phyloP scores from a whole-genome alignment of 2,329 filamentous ascomycete genomes.

The Bipolaris zeicola region DNA sequence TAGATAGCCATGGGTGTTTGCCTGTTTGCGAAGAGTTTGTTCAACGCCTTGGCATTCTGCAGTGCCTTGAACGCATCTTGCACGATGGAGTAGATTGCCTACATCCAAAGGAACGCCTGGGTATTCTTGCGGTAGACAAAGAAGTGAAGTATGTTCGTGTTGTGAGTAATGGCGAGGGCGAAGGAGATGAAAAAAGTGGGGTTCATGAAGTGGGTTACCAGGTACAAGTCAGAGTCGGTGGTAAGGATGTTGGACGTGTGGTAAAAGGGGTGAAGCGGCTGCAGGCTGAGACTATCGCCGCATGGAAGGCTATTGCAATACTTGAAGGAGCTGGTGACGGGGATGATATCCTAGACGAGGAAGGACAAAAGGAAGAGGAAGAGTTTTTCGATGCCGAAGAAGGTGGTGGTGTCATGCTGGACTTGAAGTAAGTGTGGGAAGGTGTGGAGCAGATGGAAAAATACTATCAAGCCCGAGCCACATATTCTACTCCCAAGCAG shows the following conservation, averaged over 20 bases:
- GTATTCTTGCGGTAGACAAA: conserved; percentile 59
- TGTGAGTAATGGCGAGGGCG: conserved; percentile 18
- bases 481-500: neutral
- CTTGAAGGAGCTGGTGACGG: conserved; percentile 18
- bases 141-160: conserved; percentile 60
- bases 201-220: conserved; percentile 22
- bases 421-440: neutral
- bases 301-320: conserved; percentile 38
- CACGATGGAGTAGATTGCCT: conserved; percentile 57
- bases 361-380: conserved; percentile 15
- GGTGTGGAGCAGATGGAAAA: neutral
- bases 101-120: conserved; percentile 72
- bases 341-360: conserved; percentile 1
- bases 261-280: conserved; percentile 42
- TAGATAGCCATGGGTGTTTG: conserved; percentile 63
- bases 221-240: conserved; percentile 46
- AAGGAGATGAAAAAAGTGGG: neutral
- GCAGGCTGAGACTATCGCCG: conserved; percentile 49
- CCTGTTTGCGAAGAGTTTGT: conserved; percentile 64
- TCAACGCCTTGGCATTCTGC: conserved; percentile 67
- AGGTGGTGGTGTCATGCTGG: conserved; percentile 12
- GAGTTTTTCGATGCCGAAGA: conserved; percentile 29
- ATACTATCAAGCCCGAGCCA: no score
- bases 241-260: conserved; percentile 38
- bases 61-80: conserved; percentile 66